Percentiles rank a stretch among this genome's conserved stretches.
phyloP scores from a whole-genome alignment of 73 alveolate genomes.

The Paramecium pentaurelia region DNA sequence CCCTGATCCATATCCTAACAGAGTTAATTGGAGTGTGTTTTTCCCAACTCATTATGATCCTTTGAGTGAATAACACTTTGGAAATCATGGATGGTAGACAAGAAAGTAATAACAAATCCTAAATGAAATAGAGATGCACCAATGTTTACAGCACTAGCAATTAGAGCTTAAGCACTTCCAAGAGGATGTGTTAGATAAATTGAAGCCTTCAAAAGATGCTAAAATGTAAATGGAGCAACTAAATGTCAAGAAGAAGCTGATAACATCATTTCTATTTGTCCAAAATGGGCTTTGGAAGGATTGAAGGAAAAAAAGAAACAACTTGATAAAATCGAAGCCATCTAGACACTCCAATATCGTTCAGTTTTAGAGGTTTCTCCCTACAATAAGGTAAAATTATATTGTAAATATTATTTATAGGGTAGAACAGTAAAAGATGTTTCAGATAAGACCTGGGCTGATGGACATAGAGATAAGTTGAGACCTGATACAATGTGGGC shows the following conservation, averaged over 20 bases:
- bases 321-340: conserved; percentile 46
- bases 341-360: conserved; percentile 5
- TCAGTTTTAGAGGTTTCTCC: conserved; percentile 35
- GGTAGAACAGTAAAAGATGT: conserved; percentile 61
- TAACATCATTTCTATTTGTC: conserved; percentile 55
- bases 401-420: neutral
- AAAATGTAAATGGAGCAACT: conserved; percentile 50
- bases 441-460: conserved; percentile 57
- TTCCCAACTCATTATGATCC: conserved; percentile 61
- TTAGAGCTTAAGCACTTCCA: conserved; percentile 47
- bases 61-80: neutral
- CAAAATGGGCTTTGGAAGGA: conserved; percentile 62
- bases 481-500: conserved; percentile 67
- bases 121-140: conserved; percentile 38
- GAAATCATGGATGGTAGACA: conserved; percentile 12
- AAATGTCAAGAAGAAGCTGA: conserved; percentile 56
- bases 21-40: conserved; percentile 50
- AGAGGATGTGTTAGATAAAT: conserved; percentile 58
- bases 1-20: conserved; percentile 61
- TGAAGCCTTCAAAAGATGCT: conserved; percentile 51
- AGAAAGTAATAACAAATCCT: neutral
- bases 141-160: conserved; percentile 16
- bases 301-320: conserved; percentile 53
- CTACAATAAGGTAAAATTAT: conserved; percentile 19
- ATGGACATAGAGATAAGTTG: conserved; percentile 53